Conservation (phyloP, 164 flowering plant species). For the Tetracentron sinense region DNA sequence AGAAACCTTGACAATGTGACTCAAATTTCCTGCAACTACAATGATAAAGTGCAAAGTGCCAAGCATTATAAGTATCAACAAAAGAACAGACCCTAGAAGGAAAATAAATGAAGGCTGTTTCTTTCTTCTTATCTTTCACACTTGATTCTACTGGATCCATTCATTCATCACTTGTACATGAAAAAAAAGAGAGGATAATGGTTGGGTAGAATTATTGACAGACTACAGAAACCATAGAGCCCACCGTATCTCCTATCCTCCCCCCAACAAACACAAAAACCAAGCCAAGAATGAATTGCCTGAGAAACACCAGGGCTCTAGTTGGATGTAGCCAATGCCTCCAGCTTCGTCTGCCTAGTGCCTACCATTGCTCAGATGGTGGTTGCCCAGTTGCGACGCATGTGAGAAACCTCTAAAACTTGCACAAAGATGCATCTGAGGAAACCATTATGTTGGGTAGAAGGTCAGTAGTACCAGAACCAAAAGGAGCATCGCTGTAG, state of each 20-base stretch:
- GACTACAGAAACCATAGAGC: not conserved
- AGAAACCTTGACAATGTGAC: too few species aligned
- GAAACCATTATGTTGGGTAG: not conserved
- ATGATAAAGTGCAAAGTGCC: too few species aligned
- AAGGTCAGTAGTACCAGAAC: not conserved
- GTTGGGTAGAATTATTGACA: not conserved
- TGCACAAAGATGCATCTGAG: not conserved
- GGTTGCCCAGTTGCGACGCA: not conserved
- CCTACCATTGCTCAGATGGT: not conserved
- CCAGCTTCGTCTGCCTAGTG: constrained; percentile 14
- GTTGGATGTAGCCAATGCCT: constrained; percentile 11
- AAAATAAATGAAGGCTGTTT: not conserved
- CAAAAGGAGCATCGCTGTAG: constrained; percentile 2
- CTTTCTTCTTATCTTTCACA: not conserved
- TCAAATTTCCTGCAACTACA: too few species aligned
- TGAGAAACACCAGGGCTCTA: constrained; percentile 20
- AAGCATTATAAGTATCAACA: too few species aligned
- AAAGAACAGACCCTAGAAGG: too few species aligned
- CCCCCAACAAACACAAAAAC: not conserved
- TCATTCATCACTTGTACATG: not conserved
- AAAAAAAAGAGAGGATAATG: too few species aligned
- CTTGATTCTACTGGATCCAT: not conserved
- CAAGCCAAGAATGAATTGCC: constrained; percentile 41
- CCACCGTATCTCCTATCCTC: not conserved
- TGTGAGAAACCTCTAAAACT: not conserved